These are phyloP conservation scores for Podospora appendiculata DNA, from an alignment of 495 filamentous ascomycete species.

Conservation along the genomic window DNA sequence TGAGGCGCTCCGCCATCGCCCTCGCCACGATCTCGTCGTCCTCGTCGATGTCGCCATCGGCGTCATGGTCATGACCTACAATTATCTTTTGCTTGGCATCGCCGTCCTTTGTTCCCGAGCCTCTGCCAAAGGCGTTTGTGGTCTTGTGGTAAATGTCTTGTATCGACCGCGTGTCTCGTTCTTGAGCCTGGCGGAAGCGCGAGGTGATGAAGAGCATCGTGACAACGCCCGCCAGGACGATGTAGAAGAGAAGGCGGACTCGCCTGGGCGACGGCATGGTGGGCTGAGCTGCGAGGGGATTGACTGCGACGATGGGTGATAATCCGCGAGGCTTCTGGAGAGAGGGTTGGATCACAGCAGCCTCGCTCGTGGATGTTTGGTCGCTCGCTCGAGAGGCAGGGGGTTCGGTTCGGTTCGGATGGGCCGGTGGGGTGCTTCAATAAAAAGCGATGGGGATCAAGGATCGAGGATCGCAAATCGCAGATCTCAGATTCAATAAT, in stretches of 20 bases:
- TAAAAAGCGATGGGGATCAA: too few relatives aligned
- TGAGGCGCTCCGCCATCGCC: conserved; percentile 36
- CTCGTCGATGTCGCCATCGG: conserved; percentile 37
- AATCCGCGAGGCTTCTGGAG: too few relatives aligned
- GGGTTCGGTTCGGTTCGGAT: too few relatives aligned
- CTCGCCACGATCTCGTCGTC: conserved; percentile 32
- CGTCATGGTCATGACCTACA: conserved; percentile 29
- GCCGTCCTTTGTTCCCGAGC: conserved; percentile 3
- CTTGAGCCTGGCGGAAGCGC: conserved; percentile 24
- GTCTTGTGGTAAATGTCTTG: conserved; percentile 52
- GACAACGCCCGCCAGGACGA: conserved; percentile 49
- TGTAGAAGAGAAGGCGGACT: conserved; percentile 50
- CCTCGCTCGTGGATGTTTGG: too few relatives aligned
- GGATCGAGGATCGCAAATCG: too few relatives aligned
- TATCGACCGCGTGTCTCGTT: conserved; percentile 28
- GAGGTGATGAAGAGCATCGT: conserved; percentile 56
- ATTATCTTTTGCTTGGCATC: conserved; percentile 23
- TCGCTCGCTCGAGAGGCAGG: too few relatives aligned
- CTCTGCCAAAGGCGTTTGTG: conserved; percentile 35
- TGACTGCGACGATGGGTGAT: too few relatives aligned
- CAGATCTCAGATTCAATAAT: too few relatives aligned
- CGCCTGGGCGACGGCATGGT: conserved; percentile 68
- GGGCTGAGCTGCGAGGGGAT: not conserved
- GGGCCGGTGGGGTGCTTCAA: too few relatives aligned
- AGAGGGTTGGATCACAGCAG: too few relatives aligned